Evolutionary conservation across 192 early-diverging fungal species (phyloP), one percentile per base, ranked within the genome.

Genomic region (Coemansia sp.): DNA sequence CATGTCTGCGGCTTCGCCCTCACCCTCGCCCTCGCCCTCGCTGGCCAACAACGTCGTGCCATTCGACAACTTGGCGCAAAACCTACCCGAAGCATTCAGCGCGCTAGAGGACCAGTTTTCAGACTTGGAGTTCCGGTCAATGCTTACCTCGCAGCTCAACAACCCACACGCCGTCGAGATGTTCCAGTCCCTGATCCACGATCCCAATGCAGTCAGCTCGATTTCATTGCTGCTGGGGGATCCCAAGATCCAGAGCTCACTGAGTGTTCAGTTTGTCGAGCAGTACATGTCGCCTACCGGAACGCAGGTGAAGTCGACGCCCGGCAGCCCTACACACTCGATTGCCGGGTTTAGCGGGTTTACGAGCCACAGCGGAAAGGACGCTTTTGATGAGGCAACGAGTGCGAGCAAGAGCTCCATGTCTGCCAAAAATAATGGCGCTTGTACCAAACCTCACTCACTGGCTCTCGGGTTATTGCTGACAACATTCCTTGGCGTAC

Each of bases 171-270:
- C 79, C n/a, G 70, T 81, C 19, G 79, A 81, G 35, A 68, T 81
- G 69, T 81, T 81, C 73, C 70, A 81, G 56, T 81, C 79, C 11
- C 69, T 81, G 7, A 81, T 81, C 25, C 79, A 76, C 35, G 79
- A 81, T 56, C 60, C 69, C 3, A 71, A 45, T 6, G 79, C 79
- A 14, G 65, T 68, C 38, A 75, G 61, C 59, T 81, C 79, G 31
- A 81, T 81, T 32, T 81, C 79, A 6, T 62, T 66, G 0, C 54
- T 81, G 20, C 70, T 81, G 15, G 73, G 75, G 0, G 70, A 81
- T n/a, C 79, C 79, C 27, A 54, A n/a, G 22, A 71, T 81, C 46
- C 68, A 81, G 37, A 81, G 79, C 63, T 81, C 79, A 10, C 49
- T 81, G 39, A 76, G 79, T 36, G 60, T 49, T 2, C 79, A 81